Evolutionary conservation across 768 basidiomycete species (phyloP), one percentile per base, ranked within the genome.

Genomic region (Botryobasidium botryosum): DNA sequence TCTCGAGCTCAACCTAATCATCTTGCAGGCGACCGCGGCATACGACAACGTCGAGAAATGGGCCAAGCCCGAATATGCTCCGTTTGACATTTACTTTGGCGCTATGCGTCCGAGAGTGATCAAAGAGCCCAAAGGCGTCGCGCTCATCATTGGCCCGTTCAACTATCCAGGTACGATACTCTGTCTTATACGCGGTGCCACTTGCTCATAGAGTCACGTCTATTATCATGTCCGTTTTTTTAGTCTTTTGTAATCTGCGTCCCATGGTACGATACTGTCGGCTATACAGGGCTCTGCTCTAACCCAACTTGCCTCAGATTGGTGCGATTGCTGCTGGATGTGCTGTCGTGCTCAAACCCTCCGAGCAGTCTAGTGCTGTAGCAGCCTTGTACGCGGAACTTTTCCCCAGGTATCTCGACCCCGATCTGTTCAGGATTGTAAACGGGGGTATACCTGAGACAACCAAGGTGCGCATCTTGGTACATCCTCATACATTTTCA

Each of bases 291-390:
- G 32, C 41, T 7, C 21, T 23, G 13, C 40, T 13, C 6, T 23
- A 23, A 33, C 10, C 39, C 18, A 3, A 15, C 26, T 6, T 20
- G 35, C 6, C 15, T 21, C 28, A 56, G 55, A 47, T 57, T 36
- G 77, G 77, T 6, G 86, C 86, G 1, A 70, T 91, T 31, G 77
- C 84, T 0, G 81, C 84, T 2, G 87, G 87, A 5, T 77, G 77
- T 52, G 65, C 79, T 0, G 72, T 70, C 3, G 60, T 79, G 3
- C 37, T 87, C 43, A 90, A 90, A 57, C 81, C 82, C 1, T 79
- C 86, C 1, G 87, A 90, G 54, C 60, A 72, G 2, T 62, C 71
- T 0, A 71, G 77, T 0, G 67, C 70, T 2, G 62, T 65, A 3
- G 72, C 71, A 35, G 53, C 68, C 7, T 66, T 87, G 8, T 55